Conservation (phyloP, 2,329 filamentous ascomycete genomes). For the Ambrosiella cleistominuta region DNA sequence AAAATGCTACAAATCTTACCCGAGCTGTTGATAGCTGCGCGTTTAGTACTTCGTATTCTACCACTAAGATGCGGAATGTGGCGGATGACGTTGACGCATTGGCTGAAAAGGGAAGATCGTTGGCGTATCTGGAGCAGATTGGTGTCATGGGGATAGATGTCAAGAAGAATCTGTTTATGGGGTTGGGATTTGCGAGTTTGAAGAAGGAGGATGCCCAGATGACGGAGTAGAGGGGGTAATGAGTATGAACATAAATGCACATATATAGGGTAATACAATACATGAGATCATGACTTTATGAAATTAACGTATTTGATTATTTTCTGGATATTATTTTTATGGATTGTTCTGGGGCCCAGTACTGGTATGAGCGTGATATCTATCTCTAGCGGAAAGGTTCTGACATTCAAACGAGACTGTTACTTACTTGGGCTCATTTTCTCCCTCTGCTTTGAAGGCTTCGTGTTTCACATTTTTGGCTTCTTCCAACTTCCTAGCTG, state of each 20-base stretch:
- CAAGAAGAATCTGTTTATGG: slow-evolving; percentile 11
- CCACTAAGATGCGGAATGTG: neutral
- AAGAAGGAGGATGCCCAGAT: neutral
- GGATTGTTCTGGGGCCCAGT: neutral
- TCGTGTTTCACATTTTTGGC: neutral
- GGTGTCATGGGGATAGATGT: slow-evolving; percentile 1
- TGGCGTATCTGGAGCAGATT: neutral
- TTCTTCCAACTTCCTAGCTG: neutral
- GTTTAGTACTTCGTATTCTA: too few species aligned
- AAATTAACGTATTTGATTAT: neutral
- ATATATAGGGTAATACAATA: neutral
- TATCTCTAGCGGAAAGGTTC: neutral
- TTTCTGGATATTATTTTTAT: neutral
- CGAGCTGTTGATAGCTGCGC: too few species aligned
- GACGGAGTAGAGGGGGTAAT: neutral
- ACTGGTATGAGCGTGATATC: neutral
- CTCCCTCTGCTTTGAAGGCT: neutral
- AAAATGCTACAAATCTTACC: too few species aligned
- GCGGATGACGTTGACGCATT: neutral
- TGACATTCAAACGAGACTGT: neutral
- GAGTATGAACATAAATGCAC: neutral
- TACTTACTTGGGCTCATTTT: neutral
- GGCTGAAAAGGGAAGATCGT: slow-evolving; percentile 5
- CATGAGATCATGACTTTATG: neutral
- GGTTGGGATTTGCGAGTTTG: slow-evolving; percentile 6